Conservation (phyloP, 306 rosid species). For the Dicorynia guianensis region DNA sequence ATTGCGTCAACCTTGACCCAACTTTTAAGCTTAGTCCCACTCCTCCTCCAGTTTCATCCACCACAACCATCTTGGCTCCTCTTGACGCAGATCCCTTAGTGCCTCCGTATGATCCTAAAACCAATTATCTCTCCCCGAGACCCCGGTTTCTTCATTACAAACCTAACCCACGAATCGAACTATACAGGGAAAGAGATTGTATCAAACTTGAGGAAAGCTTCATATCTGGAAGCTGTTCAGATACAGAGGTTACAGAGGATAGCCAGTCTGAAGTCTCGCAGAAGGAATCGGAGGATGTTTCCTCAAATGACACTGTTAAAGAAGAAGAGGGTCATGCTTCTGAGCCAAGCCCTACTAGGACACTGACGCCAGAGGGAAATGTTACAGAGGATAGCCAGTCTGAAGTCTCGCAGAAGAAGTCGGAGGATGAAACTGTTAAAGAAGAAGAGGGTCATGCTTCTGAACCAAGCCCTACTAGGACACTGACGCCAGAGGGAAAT, state of each 20-base stretch:
- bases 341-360: constrained; percentile 40
- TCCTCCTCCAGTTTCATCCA: constrained; percentile 45
- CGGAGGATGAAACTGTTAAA: constrained; percentile 49
- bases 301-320: constrained; percentile 48
- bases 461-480: constrained; percentile 40
- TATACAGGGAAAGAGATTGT: constrained; percentile 46
- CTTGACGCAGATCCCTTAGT: constrained; percentile 68
- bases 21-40: constrained; percentile 78
- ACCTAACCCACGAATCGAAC: constrained; percentile 65
- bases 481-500: constrained; percentile 35
- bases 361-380: constrained; percentile 46
- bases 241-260: constrained; percentile 65
- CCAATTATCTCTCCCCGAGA: constrained; percentile 83
- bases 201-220: constrained; percentile 57
- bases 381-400: constrained; percentile 61
- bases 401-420: constrained; percentile 58
- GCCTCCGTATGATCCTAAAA: constrained; percentile 82
- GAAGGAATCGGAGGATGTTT: constrained; percentile 64
- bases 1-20: constrained; percentile 70
- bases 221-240: constrained; percentile 60
- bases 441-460: constrained; percentile 46
- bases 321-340: constrained; percentile 46
- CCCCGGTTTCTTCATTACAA: constrained; percentile 86
- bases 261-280: constrained; percentile 56
- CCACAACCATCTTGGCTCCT: constrained; percentile 49